Conservation (phyloP, 495 filamentous ascomycete species). For the Aspergillus olivimuriae region DNA sequence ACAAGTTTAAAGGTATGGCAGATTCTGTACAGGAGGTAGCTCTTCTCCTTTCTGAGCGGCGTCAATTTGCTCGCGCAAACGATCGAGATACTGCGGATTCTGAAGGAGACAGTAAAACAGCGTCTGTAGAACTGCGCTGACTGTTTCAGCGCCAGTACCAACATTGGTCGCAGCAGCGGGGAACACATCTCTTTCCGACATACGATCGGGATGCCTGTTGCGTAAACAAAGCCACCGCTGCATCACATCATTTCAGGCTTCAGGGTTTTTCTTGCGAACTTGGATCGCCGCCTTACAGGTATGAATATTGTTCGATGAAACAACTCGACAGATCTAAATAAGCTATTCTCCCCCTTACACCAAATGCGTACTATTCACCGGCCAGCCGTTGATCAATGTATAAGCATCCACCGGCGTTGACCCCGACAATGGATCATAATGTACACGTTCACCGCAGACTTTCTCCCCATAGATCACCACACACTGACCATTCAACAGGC, state of each 20-base stretch:
- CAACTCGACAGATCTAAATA: too few relatives aligned
- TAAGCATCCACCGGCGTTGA: constrained; percentile 17
- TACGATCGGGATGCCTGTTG: constrained; percentile 29
- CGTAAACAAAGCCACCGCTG: constrained; percentile 36
- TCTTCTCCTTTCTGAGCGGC: constrained; percentile 18
- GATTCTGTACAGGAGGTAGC: constrained; percentile 18
- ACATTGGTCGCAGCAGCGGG: constrained; percentile 31
- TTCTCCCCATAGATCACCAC: not conserved
- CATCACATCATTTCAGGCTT: constrained; percentile 36
- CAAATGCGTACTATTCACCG: constrained; percentile 12
- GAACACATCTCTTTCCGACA: constrained; percentile 35
- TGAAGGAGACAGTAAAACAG: constrained; percentile 31
- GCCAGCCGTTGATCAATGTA: constrained; percentile 25
- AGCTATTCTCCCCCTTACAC: too few relatives aligned
- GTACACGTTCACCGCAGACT: constrained; percentile 9
- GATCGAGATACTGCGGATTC: constrained; percentile 23
- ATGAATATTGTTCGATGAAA: too few relatives aligned
- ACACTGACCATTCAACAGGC: constrained; percentile 13
- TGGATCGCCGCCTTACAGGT: constrained; percentile 35
- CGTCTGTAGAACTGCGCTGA: constrained; percentile 30
- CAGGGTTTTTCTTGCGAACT: constrained; percentile 28
- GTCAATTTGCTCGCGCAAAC: constrained; percentile 31
- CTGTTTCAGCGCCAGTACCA: constrained; percentile 41
- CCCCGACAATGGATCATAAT: constrained; percentile 27
- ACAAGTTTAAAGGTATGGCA: constrained; percentile 35